These are phyloP conservation scores for Fonsecaea multimorphosa DNA, from an alignment of 2,329 filamentous ascomycete species.

Conservation along the genomic window DNA sequence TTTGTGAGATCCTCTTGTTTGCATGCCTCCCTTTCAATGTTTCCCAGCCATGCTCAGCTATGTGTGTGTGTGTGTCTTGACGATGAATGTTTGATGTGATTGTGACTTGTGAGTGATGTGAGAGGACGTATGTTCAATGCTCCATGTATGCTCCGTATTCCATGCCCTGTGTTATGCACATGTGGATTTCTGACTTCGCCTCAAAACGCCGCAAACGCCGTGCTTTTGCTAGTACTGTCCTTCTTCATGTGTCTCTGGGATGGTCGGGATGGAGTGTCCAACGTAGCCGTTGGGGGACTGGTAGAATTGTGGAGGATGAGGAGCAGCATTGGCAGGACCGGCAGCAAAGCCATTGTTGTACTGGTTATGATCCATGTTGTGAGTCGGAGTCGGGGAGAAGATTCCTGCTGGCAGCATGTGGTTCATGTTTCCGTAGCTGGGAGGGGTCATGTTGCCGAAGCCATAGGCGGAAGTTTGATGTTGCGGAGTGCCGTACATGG, in stretches of 20 bases:
- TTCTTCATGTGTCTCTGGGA: conserved; percentile 25
- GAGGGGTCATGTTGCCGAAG: conserved; percentile 22
- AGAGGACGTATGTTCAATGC: conserved; percentile 14
- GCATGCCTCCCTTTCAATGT: background rate
- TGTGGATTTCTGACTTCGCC: background rate
- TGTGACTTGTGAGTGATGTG: conserved; percentile 5
- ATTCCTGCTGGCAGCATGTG: conserved; percentile 24
- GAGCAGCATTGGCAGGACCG: background rate
- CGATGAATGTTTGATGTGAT: conserved; percentile 1
- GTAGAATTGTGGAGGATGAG: background rate
- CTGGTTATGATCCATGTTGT: conserved; percentile 7
- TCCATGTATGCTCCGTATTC: background rate
- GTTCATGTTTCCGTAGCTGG: conserved; percentile 9
- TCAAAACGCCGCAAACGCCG: conserved; percentile 14
- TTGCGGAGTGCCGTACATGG: conserved; percentile 20
- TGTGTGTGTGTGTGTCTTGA: background rate
- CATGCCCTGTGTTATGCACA: background rate
- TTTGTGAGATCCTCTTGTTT: background rate
- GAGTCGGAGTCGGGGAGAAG: conserved; percentile 20
- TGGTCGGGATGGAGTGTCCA: conserved; percentile 17
- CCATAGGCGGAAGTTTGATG: conserved; percentile 4
- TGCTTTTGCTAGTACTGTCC: conserved; percentile 9
- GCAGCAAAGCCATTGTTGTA: background rate
- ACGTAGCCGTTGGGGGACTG: conserved; percentile 1
- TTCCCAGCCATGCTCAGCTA: too few species aligned